phyloP scores from a whole-genome alignment of 257 asterid genomes.

The Craterostigma plantagineum region DNA sequence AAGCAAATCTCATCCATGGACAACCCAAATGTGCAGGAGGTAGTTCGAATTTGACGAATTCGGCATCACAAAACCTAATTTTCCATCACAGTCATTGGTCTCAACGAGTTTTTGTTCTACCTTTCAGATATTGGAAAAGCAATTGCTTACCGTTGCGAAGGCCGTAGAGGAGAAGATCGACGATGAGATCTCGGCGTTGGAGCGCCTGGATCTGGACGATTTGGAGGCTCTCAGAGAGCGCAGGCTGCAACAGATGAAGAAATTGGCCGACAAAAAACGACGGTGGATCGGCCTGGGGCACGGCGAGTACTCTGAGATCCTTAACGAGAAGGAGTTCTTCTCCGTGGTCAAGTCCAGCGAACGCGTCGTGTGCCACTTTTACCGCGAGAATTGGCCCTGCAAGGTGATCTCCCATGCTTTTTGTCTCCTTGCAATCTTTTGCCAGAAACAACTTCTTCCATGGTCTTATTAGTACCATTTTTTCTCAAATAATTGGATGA shows the following conservation, averaged over 20 bases:
- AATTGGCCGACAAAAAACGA: slow-evolving; percentile 89
- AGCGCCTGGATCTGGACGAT: slow-evolving; percentile 70
- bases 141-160: slow-evolving; percentile 75
- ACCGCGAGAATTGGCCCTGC: slow-evolving; percentile 99
- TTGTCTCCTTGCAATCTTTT: neutral
- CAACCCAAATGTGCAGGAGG: no score
- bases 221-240: slow-evolving; percentile 78
- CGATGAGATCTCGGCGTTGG: slow-evolving; percentile 74
- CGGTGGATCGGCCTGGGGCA: slow-evolving; percentile 89
- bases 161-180: slow-evolving; percentile 96
- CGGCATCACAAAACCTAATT: no score
- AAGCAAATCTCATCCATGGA: no score
- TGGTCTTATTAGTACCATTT: neutral
- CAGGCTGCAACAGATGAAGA: slow-evolving; percentile 92
- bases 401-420: slow-evolving; percentile 30
- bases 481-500: neutral
- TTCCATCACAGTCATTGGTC: neutral
- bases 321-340: slow-evolving; percentile 80
- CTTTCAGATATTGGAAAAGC: slow-evolving; percentile 70
- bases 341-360: slow-evolving; percentile 82
- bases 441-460: neutral
- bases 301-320: slow-evolving; percentile 90
- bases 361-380: slow-evolving; percentile 95
- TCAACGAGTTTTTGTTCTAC: neutral
- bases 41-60: no score